phyloP scores from a whole-genome alignment of 441 rosid genomes.

The Dalechampia spathulata region DNA sequence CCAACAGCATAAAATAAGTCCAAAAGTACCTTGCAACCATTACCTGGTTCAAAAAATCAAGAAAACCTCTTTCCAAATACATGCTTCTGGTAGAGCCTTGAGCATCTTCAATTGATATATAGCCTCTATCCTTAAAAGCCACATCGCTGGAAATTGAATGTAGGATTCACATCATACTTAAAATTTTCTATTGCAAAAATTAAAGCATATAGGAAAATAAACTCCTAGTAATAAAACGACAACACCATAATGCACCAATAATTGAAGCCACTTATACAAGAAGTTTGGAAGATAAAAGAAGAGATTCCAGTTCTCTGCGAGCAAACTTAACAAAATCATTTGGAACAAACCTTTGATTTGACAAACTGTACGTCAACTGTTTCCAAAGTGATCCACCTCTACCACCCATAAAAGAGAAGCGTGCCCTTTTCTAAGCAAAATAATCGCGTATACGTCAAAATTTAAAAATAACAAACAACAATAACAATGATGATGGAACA shows the following conservation, averaged over 20 bases:
- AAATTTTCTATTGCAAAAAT: too few relatives aligned
- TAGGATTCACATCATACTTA: too few relatives aligned
- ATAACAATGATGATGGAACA: not conserved
- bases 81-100: slow-evolving; percentile 34
- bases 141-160: slow-evolving; percentile 31
- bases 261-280: not conserved
- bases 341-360: slow-evolving; percentile 57
- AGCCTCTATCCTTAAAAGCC: slow-evolving; percentile 45
- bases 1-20: not conserved
- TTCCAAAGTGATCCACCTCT: slow-evolving; percentile 97
- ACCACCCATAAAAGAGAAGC: slow-evolving; percentile 94
- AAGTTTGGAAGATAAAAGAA: slow-evolving; percentile 1
- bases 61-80: slow-evolving; percentile 69
- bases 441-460: slow-evolving; percentile 3
- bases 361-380: slow-evolving; percentile 73
- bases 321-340: not conserved
- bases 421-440: slow-evolving; percentile 62
- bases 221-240: not conserved
- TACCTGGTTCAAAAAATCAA: slow-evolving; percentile 80
- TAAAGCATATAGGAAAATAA: slow-evolving; percentile 2
- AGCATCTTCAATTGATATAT: slow-evolving; percentile 58
- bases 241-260: not conserved
- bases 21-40: not conserved
- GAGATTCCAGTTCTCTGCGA: not conserved
- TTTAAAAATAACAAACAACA: not conserved